Evolutionary conservation across 225 moss, liverwort and hornwort genomes (phyloP).

Genomic region (Ulota crispa): DNA sequence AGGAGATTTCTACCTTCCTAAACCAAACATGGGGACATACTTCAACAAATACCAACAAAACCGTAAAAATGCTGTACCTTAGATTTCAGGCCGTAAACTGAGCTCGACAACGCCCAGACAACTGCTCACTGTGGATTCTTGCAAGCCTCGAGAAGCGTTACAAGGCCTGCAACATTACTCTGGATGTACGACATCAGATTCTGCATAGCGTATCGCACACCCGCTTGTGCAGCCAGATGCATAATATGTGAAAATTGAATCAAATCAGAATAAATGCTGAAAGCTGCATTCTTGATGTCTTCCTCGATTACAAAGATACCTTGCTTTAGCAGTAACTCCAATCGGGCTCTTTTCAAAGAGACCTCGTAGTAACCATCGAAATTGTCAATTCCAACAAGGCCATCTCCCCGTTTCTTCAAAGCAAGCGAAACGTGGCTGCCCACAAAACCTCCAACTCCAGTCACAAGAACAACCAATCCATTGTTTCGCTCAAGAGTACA

Average conservation of each 20-base stretch:
- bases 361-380: slow-evolving; percentile 66
- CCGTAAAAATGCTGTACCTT: slow-evolving; percentile 37
- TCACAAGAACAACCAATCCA: slow-evolving; percentile 58
- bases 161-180: slow-evolving; percentile 63
- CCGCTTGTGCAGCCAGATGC: slow-evolving; percentile 66
- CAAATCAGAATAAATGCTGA: slow-evolving; percentile 52
- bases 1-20: background rate
- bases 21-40: background rate
- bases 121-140: slow-evolving; percentile 65
- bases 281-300: slow-evolving; percentile 59
- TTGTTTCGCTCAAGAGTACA: slow-evolving; percentile 49
- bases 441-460: slow-evolving; percentile 63
- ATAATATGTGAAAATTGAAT: slow-evolving; percentile 60
- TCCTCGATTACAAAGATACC: slow-evolving; percentile 60
- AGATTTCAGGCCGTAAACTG: slow-evolving; percentile 64
- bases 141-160: slow-evolving; percentile 66
- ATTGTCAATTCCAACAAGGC: slow-evolving; percentile 59
- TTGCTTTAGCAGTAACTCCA: slow-evolving; percentile 54
- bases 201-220: slow-evolving; percentile 69
- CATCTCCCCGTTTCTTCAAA: slow-evolving; percentile 62
- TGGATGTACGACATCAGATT: slow-evolving; percentile 64
- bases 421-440: slow-evolving; percentile 63
- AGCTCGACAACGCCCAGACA: slow-evolving; percentile 68
- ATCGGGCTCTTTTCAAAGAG: slow-evolving; percentile 61
- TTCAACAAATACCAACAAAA: background rate